Evolutionary conservation across 768 basidiomycete genomes (phyloP), one percentile per base, ranked within the genome.

Genomic region (Lactifluus volemus): DNA sequence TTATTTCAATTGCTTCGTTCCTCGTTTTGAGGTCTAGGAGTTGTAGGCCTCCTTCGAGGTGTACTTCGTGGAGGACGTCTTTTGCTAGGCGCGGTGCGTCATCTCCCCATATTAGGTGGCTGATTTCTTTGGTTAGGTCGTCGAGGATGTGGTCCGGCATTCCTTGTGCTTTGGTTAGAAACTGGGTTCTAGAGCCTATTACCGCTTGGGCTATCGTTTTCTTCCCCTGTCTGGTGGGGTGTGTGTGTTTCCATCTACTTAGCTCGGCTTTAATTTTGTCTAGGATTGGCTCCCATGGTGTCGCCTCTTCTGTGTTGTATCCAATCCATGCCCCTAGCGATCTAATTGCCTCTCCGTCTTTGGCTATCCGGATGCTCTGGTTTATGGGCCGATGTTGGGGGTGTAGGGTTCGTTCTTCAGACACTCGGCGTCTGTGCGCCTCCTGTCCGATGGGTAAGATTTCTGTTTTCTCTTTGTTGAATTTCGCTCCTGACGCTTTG

Each of bases 401-500:
- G 0, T n/a, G 4, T 0, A n/a, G 29, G 21, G 50, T 57, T 49
- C 0, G 52, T 17, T 19, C 47, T 50, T 0, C 60, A 7, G 0
- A 48, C 0, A 57, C 17, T 0, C 4, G 1, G 1, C 0, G 1
- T 21, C 72, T 54, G 64, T 66, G 71, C 4, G 2, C 2, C 15
- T 34, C 34, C 2, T 59, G 39, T 0, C 77, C 76, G 0, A 77
- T 66, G 0, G 75, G 76, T 1, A 78, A 68, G 0, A 77, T 62
- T 38, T 74, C 71, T 0, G 77, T 79, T 63, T 81, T 81, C 0
- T 55, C 49, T 0, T 66, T 58, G 54, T 79, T 81, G 63, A 79
- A 41, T 41, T 41, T 17, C 19, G 59, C 76, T 81, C 79, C 15
- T 41, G 39, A 38, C 6, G 11, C 36, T 9, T 8, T 2, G 36